phyloP scores from a whole-genome alignment of 208 protist species.

The Leishmania turanica region DNA sequence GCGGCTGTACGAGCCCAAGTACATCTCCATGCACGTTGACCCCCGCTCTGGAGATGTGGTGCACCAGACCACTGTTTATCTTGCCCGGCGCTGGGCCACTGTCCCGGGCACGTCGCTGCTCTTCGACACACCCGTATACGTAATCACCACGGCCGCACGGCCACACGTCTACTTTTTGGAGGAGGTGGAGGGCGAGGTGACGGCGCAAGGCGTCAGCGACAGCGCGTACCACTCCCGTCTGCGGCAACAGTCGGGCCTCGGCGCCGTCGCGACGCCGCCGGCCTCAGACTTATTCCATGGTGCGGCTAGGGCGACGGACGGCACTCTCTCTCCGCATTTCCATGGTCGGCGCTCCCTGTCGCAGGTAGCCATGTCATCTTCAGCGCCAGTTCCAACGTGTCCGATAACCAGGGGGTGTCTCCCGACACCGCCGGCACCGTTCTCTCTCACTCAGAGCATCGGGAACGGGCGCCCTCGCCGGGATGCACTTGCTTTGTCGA shows the following conservation, averaged over 20 bases:
- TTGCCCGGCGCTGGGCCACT: conserved; percentile 20
- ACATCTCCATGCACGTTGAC: conserved; percentile 42
- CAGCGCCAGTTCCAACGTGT: not conserved
- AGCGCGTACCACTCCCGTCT: not conserved
- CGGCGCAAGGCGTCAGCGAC: not conserved
- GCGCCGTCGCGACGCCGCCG: not conserved
- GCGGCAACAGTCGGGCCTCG: not conserved
- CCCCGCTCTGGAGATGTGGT: conserved; percentile 44
- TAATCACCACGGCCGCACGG: conserved; percentile 43
- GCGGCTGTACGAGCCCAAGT: conserved; percentile 60
- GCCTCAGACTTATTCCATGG: not conserved
- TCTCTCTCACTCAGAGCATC: not conserved
- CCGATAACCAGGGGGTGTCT: not conserved
- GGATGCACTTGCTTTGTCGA: not conserved
- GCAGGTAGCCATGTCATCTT: not conserved
- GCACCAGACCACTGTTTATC: conserved; percentile 49
- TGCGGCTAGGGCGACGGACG: not conserved
- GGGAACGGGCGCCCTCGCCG: not conserved
- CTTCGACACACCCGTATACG: conserved; percentile 68
- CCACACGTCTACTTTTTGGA: conserved; percentile 73
- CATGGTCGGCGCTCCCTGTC: not conserved
- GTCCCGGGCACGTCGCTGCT: conserved; percentile 49
- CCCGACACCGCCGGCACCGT: not conserved
- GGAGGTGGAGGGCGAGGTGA: conserved; percentile 17
- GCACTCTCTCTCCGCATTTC: not conserved